Base-by-base conservation (phyloP, 108 stramenopile genomes). In the Cyclostephanos tholiformis region DNA sequence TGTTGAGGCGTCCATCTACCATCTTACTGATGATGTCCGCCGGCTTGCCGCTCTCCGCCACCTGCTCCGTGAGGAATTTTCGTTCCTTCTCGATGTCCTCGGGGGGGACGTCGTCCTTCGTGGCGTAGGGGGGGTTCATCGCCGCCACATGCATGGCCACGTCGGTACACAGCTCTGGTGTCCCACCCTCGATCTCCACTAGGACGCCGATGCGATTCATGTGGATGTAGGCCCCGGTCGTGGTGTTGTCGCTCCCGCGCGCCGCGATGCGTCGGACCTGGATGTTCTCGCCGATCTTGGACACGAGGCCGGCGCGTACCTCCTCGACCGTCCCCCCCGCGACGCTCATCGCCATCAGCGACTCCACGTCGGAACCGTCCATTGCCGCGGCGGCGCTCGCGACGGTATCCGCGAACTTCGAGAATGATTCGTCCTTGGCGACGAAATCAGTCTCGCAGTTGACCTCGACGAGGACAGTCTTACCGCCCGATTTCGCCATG, bases 381-480 rank as follows among this genome's bases (percentile, higher is more conserved):
- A 84, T 29, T 2, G 38, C 25, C 8, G 76, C 73, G 17, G 88
- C 88, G 39, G 84, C 71, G 35, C 65, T 75, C 2, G 94, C 91
- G 41, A 90, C 88, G 27, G 65, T 68, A 10, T 87, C 80, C 66
- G 84, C 87, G 62, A 91, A 89, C 36, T 62, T 84, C 38, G 82
- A 65, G 74, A 93, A 93, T 29, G 78, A 82, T 14, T 77, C 82
- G 63, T 89, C 87, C 77, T 86, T 82, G 50, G 83, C 85, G 27
- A 93, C 92, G 69, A 95, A 95, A 66, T 95, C 95, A 35, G 95
- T 95, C 74, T 93, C 91, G 68, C 92, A 95, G 83, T 95, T 93
- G 58, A 89, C 83, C 72, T 95, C 91, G 20, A 95, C 89, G 72
- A 95, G 79, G 51, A 87, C 91, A n/a, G 87, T 82, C 58, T 79